Conservation (phyloP, 75 land plant genomes). For the Gnetum montanum region DNA sequence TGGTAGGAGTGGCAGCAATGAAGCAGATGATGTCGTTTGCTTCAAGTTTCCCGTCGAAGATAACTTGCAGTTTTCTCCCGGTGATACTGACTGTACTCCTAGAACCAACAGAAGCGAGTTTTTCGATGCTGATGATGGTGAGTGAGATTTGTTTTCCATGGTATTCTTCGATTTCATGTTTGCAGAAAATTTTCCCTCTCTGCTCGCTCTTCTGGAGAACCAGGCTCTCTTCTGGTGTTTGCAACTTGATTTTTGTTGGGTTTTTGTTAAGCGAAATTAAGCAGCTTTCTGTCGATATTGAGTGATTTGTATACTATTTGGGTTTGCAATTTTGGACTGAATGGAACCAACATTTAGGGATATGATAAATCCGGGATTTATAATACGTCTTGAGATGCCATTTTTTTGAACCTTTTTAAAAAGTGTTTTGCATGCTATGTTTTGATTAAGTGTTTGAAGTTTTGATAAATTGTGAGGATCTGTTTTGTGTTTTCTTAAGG, state of each 20-base stretch:
- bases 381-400: no score
- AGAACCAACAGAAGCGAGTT: conserved; percentile 4
- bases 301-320: background rate
- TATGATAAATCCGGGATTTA: no score
- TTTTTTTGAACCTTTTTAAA: no score
- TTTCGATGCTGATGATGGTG: conserved; percentile 9
- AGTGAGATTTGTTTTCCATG: background rate
- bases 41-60: background rate
- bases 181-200: background rate
- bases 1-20: no score
- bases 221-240: background rate
- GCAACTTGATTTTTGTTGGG: background rate
- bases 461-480: no score
- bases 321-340: no score
- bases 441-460: no score
- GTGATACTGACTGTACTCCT: background rate
- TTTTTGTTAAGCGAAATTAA: no score
- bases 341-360: no score
- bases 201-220: background rate
- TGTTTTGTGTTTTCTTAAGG: no score
- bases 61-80: background rate
- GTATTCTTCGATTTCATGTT: background rate
- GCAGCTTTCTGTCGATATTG: background rate
- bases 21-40: background rate
- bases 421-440: no score